phyloP scores from a whole-genome alignment of 2,329 filamentous ascomycete species.

The Cryoendolithus antarcticus region DNA sequence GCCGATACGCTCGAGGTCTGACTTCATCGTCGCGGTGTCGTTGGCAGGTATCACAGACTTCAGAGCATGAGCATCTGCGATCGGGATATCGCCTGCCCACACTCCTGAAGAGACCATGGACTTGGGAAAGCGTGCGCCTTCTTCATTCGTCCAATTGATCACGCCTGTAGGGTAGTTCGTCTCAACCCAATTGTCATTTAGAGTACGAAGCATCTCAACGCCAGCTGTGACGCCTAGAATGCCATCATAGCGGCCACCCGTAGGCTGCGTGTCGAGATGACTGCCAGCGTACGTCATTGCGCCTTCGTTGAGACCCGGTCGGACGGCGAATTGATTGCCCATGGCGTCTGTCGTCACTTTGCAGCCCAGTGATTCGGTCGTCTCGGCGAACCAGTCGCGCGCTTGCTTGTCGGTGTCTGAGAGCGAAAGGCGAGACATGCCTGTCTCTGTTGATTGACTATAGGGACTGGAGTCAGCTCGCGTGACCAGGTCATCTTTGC shows the following conservation, averaged over 20 bases:
- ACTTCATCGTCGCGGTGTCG: conserved; percentile 49
- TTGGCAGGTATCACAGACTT: conserved; percentile 46
- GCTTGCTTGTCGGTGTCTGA: conserved; percentile 59
- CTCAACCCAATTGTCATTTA: conserved; percentile 55
- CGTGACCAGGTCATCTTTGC: not conserved
- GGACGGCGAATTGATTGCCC: conserved; percentile 69
- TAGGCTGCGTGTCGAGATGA: conserved; percentile 46
- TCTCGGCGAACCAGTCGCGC: conserved; percentile 63
- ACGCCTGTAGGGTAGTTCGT: conserved; percentile 62
- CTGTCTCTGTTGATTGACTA: conserved; percentile 49
- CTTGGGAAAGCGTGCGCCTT: conserved; percentile 67
- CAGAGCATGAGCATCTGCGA: conserved; percentile 49
- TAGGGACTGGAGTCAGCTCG: not conserved
- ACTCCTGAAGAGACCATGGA: conserved; percentile 65
- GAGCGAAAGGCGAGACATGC: conserved; percentile 63
- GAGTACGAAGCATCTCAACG: conserved; percentile 21
- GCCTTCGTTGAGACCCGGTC: conserved; percentile 47
- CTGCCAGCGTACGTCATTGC: conserved; percentile 58
- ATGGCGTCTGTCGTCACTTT: conserved; percentile 57
- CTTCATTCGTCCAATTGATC: conserved; percentile 74
- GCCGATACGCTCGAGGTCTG: conserved; percentile 59
- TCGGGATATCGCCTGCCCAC: conserved; percentile 53
- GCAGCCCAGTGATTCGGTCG: conserved; percentile 52
- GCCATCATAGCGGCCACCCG: conserved; percentile 52
- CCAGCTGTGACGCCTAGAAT: conserved; percentile 10